phyloP scores from a whole-genome alignment of 1,139 yeast genomes.

The Candida neerlandica region DNA sequence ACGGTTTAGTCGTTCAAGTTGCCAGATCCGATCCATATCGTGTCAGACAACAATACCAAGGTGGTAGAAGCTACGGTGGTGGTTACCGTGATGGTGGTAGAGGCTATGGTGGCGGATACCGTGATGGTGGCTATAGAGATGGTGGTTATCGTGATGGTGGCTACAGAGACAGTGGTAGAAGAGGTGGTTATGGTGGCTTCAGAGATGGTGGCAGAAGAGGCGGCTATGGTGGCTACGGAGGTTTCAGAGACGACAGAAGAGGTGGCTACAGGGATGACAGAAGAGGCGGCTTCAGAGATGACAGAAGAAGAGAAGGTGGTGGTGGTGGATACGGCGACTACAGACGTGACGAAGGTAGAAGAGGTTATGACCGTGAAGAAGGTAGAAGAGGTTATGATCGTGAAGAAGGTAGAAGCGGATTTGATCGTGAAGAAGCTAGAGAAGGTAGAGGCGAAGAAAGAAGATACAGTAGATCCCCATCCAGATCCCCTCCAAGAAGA shows the following conservation, averaged over 20 bases:
- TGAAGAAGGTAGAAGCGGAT: conserved; percentile 19
- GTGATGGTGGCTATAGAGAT: conserved; percentile 14
- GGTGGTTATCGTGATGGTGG: conserved; percentile 13
- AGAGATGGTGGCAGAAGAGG: conserved; percentile 15
- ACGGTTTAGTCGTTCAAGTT: conserved; percentile 55
- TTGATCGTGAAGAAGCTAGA: conserved; percentile 22
- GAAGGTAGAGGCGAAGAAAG: conserved; percentile 22
- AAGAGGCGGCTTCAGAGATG: conserved; percentile 18
- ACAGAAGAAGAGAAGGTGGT: conserved; percentile 22
- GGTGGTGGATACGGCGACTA: conserved; percentile 20
- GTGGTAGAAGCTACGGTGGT: conserved; percentile 33
- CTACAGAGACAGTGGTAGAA: conserved; percentile 12
- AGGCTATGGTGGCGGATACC: conserved; percentile 9
- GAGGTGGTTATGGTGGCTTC: conserved; percentile 19
- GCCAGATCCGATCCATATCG: conserved; percentile 60
- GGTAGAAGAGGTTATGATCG: conserved; percentile 20
- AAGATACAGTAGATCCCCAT: conserved; percentile 42
- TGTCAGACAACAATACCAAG: conserved; percentile 36
- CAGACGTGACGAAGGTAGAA: conserved; percentile 14
- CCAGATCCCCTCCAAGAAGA: conserved; percentile 43
- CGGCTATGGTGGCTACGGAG: conserved; percentile 22
- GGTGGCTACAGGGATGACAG: conserved; percentile 21
- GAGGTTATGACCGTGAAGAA: conserved; percentile 21
- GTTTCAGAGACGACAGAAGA: conserved; percentile 23
- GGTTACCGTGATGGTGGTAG: conserved; percentile 20